phyloP scores from a whole-genome alignment of 208 protist species.

The Acanthamoeba castellanii region DNA sequence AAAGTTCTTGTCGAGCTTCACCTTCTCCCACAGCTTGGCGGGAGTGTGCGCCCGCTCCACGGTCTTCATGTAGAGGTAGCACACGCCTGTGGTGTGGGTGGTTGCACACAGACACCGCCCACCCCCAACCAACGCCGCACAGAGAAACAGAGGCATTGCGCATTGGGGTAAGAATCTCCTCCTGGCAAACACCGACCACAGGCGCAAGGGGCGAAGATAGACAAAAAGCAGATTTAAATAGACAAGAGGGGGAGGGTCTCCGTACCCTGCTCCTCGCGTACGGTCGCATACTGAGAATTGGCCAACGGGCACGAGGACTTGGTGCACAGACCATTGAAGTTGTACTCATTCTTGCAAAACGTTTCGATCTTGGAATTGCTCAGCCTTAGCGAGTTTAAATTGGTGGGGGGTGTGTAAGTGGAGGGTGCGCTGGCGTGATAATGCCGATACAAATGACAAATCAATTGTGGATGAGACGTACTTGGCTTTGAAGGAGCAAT shows the following conservation, averaged over 20 bases:
- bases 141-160: too few relatives aligned
- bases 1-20: constrained; percentile 97
- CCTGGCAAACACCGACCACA: too few relatives aligned
- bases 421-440: not conserved
- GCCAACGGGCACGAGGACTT: constrained; percentile 97
- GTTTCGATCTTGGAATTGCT: constrained; percentile 89
- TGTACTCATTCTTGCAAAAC: constrained; percentile 99
- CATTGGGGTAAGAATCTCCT: too few relatives aligned
- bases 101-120: too few relatives aligned
- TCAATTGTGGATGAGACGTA: constrained; percentile 38
- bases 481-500: constrained; percentile 93
- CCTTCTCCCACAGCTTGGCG: constrained; percentile 98
- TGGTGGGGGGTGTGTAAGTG: not conserved
- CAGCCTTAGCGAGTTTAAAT: not conserved
- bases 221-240: too few relatives aligned
- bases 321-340: constrained; percentile 98
- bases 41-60: constrained; percentile 98
- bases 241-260: not conserved
- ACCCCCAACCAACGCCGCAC: too few relatives aligned
- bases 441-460: not conserved
- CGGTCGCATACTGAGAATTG: constrained; percentile 98
- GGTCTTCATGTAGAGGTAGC: constrained; percentile 99
- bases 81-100: constrained; percentile 76
- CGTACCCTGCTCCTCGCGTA: constrained; percentile 97
- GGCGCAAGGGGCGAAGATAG: too few relatives aligned